Evolutionary conservation across 176 grass and related monocot genomes (phyloP).

Genomic region (Elaeis guineensis): DNA sequence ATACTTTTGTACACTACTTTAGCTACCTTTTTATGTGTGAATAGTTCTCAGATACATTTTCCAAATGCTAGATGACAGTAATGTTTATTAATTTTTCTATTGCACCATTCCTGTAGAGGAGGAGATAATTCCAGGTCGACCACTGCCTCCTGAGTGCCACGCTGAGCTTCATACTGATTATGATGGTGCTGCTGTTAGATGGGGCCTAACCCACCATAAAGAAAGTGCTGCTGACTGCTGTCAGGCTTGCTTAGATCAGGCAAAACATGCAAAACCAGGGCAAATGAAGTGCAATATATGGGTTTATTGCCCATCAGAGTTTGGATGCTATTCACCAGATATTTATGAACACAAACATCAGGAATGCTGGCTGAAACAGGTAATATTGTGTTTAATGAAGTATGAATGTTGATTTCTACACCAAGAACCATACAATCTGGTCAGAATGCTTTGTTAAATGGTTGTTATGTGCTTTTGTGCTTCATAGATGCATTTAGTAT

Average conservation of each 20-base stretch:
- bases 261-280: conserved; percentile 71
- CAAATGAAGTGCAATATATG: conserved; percentile 92
- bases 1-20: no score
- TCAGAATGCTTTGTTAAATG: no score
- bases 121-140: conserved; percentile 46
- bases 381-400: conserved; percentile 13
- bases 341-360: conserved; percentile 99
- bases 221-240: conserved; percentile 91
- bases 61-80: no score
- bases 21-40: no score
- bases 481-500: no score
- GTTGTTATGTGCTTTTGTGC: no score
- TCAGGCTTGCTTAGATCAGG: conserved; percentile 88
- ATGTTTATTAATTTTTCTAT: background rate
- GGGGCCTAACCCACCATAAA: conserved; percentile 96
- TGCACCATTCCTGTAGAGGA: conserved; percentile 39
- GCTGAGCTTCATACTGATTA: conserved; percentile 63
- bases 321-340: conserved; percentile 87
- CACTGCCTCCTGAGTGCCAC: conserved; percentile 4
- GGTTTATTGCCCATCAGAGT: conserved; percentile 98
- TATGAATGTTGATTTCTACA: no score
- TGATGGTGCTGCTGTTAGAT: conserved; percentile 71
- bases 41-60: no score
- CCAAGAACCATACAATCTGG: no score
- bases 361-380: conserved; percentile 98